These are phyloP conservation scores for Letharia lupina DNA, from an alignment of 495 filamentous ascomycete species.

Conservation along the genomic window DNA sequence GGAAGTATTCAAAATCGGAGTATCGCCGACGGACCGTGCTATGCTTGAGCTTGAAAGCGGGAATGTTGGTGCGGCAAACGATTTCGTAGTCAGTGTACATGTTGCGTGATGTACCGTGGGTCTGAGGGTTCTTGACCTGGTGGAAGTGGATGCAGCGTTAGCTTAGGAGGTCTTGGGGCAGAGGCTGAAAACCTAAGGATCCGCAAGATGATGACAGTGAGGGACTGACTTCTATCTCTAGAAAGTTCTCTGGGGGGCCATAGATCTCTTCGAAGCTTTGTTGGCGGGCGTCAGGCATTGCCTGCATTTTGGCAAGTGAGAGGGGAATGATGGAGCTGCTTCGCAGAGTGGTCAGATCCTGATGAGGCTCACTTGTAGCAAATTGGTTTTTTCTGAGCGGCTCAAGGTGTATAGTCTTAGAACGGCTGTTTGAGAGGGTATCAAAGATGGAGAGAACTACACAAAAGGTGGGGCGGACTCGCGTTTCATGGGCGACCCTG, in stretches of 20 bases:
- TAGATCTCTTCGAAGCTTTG: constrained; percentile 99
- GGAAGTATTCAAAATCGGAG: constrained; percentile 97
- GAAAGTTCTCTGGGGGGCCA: constrained; percentile 94
- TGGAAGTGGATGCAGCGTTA: constrained; percentile 14
- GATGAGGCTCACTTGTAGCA: background rate
- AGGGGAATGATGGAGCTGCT: background rate
- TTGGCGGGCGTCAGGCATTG: constrained; percentile 73
- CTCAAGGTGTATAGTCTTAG: background rate
- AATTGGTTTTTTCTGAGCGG: background rate
- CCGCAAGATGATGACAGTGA: background rate
- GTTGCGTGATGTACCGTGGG: constrained; percentile 83
- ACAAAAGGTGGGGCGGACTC: background rate
- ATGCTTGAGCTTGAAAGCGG: constrained; percentile 88
- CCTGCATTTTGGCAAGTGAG: constrained; percentile 52
- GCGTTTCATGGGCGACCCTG: background rate
- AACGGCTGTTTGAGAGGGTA: background rate
- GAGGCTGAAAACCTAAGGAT: background rate
- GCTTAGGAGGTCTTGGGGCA: constrained; percentile 5
- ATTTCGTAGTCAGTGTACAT: constrained; percentile 99
- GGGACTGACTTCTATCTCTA: constrained; percentile 81
- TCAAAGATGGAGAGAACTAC: background rate
- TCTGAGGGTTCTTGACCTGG: constrained; percentile 90
- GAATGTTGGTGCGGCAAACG: constrained; percentile 93
- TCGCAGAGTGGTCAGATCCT: background rate
- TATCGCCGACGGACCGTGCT: constrained; percentile 86